Evolutionary conservation across 2,329 filamentous ascomycete genomes (phyloP).

Genomic region (Apiospora malaysiana): DNA sequence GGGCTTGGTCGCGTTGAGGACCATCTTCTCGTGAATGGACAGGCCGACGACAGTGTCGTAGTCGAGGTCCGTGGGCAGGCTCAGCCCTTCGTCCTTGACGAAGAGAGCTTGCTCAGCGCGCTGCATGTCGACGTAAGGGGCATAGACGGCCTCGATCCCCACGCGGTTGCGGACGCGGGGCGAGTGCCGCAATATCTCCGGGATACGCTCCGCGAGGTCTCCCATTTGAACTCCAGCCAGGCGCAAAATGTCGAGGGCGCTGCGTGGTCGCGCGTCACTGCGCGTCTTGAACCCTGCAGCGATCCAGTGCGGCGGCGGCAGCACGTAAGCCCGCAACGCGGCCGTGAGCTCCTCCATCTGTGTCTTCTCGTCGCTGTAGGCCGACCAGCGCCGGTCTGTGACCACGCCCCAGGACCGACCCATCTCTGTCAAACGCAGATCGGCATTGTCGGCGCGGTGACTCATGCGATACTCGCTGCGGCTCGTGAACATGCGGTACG

Average conservation of each 20-base stretch:
- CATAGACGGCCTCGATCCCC: constrained; percentile 82
- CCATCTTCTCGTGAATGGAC: constrained; percentile 77
- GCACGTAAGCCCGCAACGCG: constrained; percentile 62
- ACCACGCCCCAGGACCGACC: constrained; percentile 81
- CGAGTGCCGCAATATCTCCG: constrained; percentile 59
- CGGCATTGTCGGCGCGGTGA: constrained; percentile 91
- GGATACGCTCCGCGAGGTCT: constrained; percentile 63
- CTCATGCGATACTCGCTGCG: constrained; percentile 95
- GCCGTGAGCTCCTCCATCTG: constrained; percentile 71
- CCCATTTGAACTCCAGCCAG: constrained; percentile 65
- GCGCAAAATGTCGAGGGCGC: constrained; percentile 80
- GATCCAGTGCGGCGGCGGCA: constrained; percentile 71
- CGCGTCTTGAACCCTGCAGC: constrained; percentile 72
- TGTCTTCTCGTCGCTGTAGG: constrained; percentile 67
- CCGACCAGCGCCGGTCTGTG: constrained; percentile 76
- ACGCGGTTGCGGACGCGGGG: constrained; percentile 71
- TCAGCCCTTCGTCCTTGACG: constrained; percentile 76
- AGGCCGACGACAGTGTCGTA: constrained; percentile 77
- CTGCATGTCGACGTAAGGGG: constrained; percentile 83
- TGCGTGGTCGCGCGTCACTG: constrained; percentile 69
- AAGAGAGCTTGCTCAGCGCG: constrained; percentile 69
- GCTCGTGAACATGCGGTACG: constrained; percentile 98
- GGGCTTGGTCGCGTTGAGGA: constrained; percentile 73
- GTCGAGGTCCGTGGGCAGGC: constrained; percentile 75
- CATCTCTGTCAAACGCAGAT: constrained; percentile 80